Evolutionary conservation across 441 rosid species (phyloP), one percentile per base, ranked within the genome.

Genomic region (Aleurites moluccanus): DNA sequence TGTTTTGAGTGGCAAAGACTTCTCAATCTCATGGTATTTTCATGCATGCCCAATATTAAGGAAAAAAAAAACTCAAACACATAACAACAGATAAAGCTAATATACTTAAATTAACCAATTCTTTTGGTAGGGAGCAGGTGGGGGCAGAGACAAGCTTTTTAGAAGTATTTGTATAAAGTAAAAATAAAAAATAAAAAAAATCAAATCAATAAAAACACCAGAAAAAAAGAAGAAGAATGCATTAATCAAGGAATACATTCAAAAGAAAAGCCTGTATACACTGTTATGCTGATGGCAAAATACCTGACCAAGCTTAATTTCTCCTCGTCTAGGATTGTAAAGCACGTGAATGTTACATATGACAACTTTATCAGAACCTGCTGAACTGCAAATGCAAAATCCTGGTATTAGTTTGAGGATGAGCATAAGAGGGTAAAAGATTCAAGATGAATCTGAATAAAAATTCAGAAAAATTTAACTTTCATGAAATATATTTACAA

Each of bases 301-400:
- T 88, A 93, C 98, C 98, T 93, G 97, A 71, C 99, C 98, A 68
- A 95, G 89, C 86, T 95, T 95, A 70, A 90, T 91, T 81, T 95
- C 99, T 76, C 99, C 99, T 82, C 98, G 86, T 87, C 49, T 93
- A 61, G 99, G 99, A 87, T 95, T 95, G 89, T 86, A 95, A 49
- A 93, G 93, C 74, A 93, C 99, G 23, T 95, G 99, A 79, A 92
- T 90, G 86, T 93, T 95, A 80, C 98, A 95, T 68, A 93, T 30
- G 66, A 89, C 90, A 67, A 95, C 93, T 80, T 85, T 90, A 70
- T 72, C 78, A 65, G 85, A 78, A 79, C 79, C 76, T 42, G 78
- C 63, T 33, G 86, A 78, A 79, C 97, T 93, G 92, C 86, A 85
- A 74, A 85, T 69, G 69, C 64, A 77, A 70, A 79, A 71, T 61